Conservation (phyloP, 2,329 filamentous ascomycete genomes). For the Salinomyces thailandicus region DNA sequence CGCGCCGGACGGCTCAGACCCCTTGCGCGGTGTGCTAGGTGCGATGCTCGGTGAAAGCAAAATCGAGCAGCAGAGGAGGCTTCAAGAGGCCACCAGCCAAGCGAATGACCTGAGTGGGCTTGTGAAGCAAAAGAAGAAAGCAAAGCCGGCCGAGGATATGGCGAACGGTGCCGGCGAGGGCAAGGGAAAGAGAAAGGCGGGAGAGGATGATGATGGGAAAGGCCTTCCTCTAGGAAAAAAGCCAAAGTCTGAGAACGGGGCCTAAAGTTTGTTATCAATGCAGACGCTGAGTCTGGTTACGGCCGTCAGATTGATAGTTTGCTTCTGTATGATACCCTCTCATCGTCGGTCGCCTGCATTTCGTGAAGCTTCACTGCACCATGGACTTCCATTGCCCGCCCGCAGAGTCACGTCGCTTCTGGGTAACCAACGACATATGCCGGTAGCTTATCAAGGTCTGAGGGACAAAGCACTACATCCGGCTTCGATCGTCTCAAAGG, state of each 20-base stretch:
- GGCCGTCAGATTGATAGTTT: no score
- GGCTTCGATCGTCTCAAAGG: no score
- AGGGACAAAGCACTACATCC: no score
- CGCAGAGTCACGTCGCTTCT: no score
- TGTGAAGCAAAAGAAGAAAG: constrained; percentile 57
- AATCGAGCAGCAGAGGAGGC: constrained; percentile 49
- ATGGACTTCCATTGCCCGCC: no score
- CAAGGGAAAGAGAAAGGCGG: constrained; percentile 23
- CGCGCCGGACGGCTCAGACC: constrained; percentile 31
- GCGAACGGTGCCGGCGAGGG: constrained; percentile 10
- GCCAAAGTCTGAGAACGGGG: constrained; percentile 16
- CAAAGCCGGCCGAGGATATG: constrained; percentile 10
- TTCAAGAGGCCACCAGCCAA: constrained; percentile 61
- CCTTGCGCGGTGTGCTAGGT: constrained; percentile 53
- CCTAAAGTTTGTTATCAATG: no score
- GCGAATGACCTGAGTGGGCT: constrained; percentile 66
- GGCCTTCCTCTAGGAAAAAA: constrained; percentile 16
- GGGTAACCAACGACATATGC: no score
- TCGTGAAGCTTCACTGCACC: no score
- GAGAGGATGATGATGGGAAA: constrained; percentile 9
- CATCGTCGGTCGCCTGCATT: no score
- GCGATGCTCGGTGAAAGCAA: constrained; percentile 53
- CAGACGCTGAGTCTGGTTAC: no score
- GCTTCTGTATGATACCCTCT: no score
- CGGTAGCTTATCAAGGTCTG: no score